These are phyloP conservation scores for Lizonia empirigonia DNA, from an alignment of 2,329 filamentous ascomycete species.

Conservation along the genomic window DNA sequence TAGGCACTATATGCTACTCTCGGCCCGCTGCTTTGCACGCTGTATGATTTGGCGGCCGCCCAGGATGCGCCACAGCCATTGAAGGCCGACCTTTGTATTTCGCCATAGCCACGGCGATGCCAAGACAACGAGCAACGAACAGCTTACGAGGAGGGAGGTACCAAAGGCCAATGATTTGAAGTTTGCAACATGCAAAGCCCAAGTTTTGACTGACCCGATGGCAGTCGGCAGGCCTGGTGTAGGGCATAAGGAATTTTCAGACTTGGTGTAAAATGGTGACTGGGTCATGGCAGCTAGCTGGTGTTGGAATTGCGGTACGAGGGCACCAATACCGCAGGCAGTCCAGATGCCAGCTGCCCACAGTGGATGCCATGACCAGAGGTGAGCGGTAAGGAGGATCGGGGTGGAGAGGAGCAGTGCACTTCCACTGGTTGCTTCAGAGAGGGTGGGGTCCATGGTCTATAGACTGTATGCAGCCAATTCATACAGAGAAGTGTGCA, in stretches of 20 bases:
- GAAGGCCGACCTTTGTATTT: no score
- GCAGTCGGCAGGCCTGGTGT: background rate
- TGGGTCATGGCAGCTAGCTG: background rate
- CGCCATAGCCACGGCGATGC: no score
- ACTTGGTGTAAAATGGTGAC: background rate
- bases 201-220: no score
- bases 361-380: constrained; percentile 2
- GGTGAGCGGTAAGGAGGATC: background rate
- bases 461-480: background rate
- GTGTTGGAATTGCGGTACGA: background rate
- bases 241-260: background rate
- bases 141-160: no score
- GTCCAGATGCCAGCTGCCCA: constrained; percentile 9
- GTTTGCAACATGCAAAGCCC: no score
- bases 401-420: background rate
- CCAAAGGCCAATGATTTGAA: no score
- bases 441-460: background rate
- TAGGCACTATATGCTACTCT: no score
- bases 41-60: no score
- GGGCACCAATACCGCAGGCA: background rate
- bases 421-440: background rate
- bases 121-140: no score
- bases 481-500: background rate
- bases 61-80: no score
- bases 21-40: no score